Conservation (phyloP, 2,329 filamentous ascomycete genomes). For the Ophiostoma populinum region DNA sequence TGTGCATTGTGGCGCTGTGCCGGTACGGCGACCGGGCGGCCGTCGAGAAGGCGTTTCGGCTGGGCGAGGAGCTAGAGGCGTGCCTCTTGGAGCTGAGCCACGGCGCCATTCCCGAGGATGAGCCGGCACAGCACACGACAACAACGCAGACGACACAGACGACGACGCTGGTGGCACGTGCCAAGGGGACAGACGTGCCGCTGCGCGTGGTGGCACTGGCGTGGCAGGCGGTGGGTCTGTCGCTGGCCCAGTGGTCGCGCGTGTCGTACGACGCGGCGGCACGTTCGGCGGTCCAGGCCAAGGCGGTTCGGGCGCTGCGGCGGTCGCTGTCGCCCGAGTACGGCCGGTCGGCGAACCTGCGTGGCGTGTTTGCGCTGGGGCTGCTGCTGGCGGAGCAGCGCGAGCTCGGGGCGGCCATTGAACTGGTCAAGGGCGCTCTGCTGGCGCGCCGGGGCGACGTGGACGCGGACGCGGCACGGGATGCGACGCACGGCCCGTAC, state of each 20-base stretch:
- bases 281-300: conserved; percentile 55
- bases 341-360: conserved; percentile 49
- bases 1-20: conserved; percentile 66
- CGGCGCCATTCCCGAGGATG: conserved; percentile 16
- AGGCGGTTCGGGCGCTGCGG: conserved; percentile 60
- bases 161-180: conserved; percentile 12
- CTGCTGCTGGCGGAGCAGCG: conserved; percentile 78
- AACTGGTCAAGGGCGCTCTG: conserved; percentile 62
- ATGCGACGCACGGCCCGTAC: conserved; percentile 28
- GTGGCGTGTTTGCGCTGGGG: conserved; percentile 64
- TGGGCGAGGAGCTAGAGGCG: conserved; percentile 55
- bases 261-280: conserved; percentile 58
- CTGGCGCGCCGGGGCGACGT: conserved; percentile 43
- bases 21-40: conserved; percentile 60
- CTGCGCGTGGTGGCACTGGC: conserved; percentile 47
- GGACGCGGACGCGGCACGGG: conserved; percentile 25
- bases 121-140: conserved; percentile 7
- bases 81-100: conserved; percentile 46
- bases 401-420: conserved; percentile 64
- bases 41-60: conserved; percentile 59
- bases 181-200: conserved; percentile 23
- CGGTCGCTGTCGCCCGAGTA: conserved; percentile 53
- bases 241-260: conserved; percentile 74
- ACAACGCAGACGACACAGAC: neutral
- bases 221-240: conserved; percentile 73